Conservation (phyloP, 192 early-diverging fungal species). For the Podila epicladia region DNA sequence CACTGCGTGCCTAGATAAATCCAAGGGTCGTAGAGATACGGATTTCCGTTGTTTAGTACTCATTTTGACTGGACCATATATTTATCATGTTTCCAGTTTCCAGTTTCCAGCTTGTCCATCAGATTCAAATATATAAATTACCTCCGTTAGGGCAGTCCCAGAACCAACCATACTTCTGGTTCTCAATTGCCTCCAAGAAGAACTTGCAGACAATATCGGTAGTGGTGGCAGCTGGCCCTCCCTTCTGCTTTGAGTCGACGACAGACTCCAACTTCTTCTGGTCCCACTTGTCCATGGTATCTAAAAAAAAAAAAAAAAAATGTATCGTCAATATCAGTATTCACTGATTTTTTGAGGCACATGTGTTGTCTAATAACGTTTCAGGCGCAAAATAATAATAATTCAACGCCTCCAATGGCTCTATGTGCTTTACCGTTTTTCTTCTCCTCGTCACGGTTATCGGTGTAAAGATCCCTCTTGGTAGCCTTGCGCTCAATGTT, state of each 20-base stretch:
- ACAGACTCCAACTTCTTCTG: slow-evolving; percentile 91
- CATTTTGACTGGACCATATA: background rate
- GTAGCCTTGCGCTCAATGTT: slow-evolving; percentile 88
- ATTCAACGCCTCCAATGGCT: background rate
- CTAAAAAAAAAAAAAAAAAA: slow-evolving; percentile 45
- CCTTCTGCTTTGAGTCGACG: slow-evolving; percentile 76
- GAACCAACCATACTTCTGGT: slow-evolving; percentile 98
- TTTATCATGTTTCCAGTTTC: background rate
- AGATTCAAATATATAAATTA: slow-evolving; percentile 23
- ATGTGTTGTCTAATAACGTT: background rate
- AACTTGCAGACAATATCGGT: slow-evolving; percentile 99
- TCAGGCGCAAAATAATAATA: background rate
- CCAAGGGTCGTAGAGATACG: background rate
- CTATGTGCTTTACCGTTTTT: slow-evolving; percentile 37
- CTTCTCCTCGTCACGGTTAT: slow-evolving; percentile 75
- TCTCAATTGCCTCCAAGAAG: slow-evolving; percentile 97
- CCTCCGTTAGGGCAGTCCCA: slow-evolving; percentile 99
- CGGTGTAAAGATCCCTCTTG: slow-evolving; percentile 96
- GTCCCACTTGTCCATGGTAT: slow-evolving; percentile 98
- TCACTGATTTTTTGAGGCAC: too few relatives aligned
- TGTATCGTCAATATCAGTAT: background rate
- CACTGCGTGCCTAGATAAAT: slow-evolving; percentile 70
- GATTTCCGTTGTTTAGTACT: background rate
- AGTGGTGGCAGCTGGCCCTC: slow-evolving; percentile 76
- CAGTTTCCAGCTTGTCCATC: background rate